Base-by-base conservation (phyloP, 2,329 filamentous ascomycete species). In the Trichophyton mentagrophytes region DNA sequence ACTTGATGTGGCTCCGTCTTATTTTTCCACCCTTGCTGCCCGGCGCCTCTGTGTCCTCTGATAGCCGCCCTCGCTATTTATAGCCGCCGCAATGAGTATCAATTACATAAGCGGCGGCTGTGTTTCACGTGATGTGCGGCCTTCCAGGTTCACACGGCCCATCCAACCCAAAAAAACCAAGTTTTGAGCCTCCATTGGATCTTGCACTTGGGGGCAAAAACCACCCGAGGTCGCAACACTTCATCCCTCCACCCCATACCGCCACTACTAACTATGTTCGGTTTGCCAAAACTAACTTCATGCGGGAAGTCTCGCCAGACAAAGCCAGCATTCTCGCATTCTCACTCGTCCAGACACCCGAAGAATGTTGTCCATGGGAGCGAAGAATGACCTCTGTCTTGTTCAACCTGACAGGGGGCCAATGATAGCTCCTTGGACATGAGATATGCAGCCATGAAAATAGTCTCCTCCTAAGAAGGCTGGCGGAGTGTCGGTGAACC, bases 131-230 rank as follows among this genome's bases (percentile, higher is more conserved):
- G 49, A 53, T 13, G 17, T 13, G 11, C 27, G 33, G 11, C 9
- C 1, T 4, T 53, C n/a, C n/a, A 17, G 17, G 17, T 17, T 17
- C 17, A 17, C 17, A 17, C 22, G 22, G 22, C 22, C 22, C 22
- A 22, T 22, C 25, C 49, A 53, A 53, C 49, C 49, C 49, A 53
- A 53, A 53, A 53, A 53, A 53, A 53, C 49, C 49, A 53, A 51
- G 22, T n/a, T 53, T 53, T 27, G 49, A 53, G 49, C 49, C 49
- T 53, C 49, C 49, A 47, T 53, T 27, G 49, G 49, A 20, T 25
- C 13, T 25, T 33, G 49, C 1, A 13, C 22, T 53, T 25, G 49
- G n/a, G 20, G 49, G 49, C 13, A 15, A 53, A 38, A 53, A 53
- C 44, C 44, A 47, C 44, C 20, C 44, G 5, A 20, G 3, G 44